A percentile compares a stretch with the other conserved stretches of the same genome.
Conservation (phyloP, 495 filamentous ascomycete species). For the Annulohypoxylon stygium region DNA sequence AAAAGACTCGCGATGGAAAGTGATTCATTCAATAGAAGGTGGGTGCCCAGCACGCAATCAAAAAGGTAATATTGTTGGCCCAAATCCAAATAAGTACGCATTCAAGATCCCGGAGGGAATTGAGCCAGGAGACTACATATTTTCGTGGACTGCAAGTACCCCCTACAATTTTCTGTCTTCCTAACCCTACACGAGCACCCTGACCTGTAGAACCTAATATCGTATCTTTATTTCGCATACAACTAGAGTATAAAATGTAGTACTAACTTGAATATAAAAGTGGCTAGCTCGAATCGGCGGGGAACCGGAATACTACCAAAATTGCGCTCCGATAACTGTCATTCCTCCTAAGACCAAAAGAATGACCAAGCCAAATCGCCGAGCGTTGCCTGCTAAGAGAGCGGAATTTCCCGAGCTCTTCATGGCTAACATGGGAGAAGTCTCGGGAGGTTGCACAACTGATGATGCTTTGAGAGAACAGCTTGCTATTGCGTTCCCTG, state of each 20-base stretch:
- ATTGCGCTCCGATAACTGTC: constrained; percentile 81
- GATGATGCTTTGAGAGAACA: constrained; percentile 60
- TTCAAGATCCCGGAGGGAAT: constrained; percentile 71
- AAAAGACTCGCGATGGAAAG: constrained; percentile 73
- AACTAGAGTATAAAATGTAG: not conserved
- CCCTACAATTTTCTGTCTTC: not conserved
- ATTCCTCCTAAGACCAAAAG: constrained; percentile 37
- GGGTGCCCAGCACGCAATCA: constrained; percentile 74
- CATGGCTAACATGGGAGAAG: constrained; percentile 40
- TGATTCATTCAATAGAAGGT: constrained; percentile 85
- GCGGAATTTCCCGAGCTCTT: constrained; percentile 35
- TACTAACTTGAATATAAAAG: constrained; percentile 31
- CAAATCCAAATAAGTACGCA: constrained; percentile 56
- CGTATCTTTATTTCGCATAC: not conserved
- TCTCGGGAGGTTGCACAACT: constrained; percentile 38
- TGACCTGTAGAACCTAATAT: not conserved
- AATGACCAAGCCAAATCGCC: constrained; percentile 6
- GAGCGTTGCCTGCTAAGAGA: constrained; percentile 16
- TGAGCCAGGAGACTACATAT: constrained; percentile 68
- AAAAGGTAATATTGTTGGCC: constrained; percentile 56
- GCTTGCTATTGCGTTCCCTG: constrained; percentile 46
- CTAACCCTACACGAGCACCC: not conserved
- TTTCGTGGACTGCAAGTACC: constrained; percentile 73
- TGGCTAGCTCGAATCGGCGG: constrained; percentile 45
- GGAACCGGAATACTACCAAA: constrained; percentile 77